Percentiles rank a stretch among this genome's conserved stretches.
These are phyloP conservation scores for Clavulina sp. DNA, from an alignment of 768 basidiomycete species.

Conservation along the genomic window DNA sequence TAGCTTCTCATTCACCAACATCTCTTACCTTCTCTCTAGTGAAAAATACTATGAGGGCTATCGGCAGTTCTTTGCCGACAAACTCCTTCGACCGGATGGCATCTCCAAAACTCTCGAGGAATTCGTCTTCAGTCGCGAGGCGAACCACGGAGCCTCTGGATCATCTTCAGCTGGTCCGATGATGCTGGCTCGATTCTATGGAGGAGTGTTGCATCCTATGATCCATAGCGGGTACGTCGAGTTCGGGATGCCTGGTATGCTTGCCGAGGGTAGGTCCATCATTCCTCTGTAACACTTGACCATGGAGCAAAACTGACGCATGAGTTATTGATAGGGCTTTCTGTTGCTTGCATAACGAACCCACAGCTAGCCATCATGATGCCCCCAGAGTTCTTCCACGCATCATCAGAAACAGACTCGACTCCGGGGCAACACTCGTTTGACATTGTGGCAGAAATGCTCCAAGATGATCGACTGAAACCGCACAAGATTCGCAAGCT, in stretches of 20 bases:
- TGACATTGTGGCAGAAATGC: slow-evolving; percentile 4
- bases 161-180: slow-evolving; percentile 18
- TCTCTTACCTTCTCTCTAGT: too few species aligned
- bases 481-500: neutral
- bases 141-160: slow-evolving; percentile 25
- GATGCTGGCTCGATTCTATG: slow-evolving; percentile 9
- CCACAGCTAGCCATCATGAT: too few species aligned
- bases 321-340: too few species aligned
- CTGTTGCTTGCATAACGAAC: too few species aligned
- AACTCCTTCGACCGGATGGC: slow-evolving; percentile 26
- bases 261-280: slow-evolving; percentile 5
- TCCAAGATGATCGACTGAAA: slow-evolving; percentile 1
- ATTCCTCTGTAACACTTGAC: too few species aligned
- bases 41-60: slow-evolving; percentile 45
- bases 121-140: slow-evolving; percentile 37
- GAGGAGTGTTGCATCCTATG: slow-evolving; percentile 5
- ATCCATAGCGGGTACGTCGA: slow-evolving; percentile 7
- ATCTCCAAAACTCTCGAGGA: too few species aligned
- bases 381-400: too few species aligned
- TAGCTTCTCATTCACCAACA: too few species aligned
- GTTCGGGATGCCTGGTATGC: slow-evolving; percentile 5
- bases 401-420: too few species aligned
- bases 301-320: too few species aligned
- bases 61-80: slow-evolving; percentile 33
- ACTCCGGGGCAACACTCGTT: too few species aligned